A percentile compares a stretch with the other conserved stretches of the same genome.
phyloP scores from a whole-genome alignment of 2,329 filamentous ascomycete genomes.

The Coniella vitis region DNA sequence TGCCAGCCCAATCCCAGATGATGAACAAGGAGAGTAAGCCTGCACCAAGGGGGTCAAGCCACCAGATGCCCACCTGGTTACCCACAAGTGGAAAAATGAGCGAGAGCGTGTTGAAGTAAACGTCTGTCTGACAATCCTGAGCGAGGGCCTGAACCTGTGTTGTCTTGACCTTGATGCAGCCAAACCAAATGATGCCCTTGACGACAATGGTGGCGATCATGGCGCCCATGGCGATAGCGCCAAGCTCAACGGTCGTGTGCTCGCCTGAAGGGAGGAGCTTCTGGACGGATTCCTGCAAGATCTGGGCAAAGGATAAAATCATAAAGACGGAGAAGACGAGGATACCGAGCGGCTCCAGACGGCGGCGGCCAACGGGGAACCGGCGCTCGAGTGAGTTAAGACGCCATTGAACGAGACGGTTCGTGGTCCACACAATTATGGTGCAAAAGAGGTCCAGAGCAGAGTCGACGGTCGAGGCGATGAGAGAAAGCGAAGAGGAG shows the following conservation, averaged over 20 bases:
- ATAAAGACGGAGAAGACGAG: conserved; percentile 58
- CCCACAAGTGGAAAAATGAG: conserved; percentile 58
- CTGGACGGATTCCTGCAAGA: conserved; percentile 52
- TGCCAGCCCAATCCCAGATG: conserved; percentile 62
- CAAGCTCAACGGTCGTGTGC: conserved; percentile 39
- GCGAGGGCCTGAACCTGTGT: conserved; percentile 58
- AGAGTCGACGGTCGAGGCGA: conserved; percentile 56
- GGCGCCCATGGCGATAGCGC: conserved; percentile 47
- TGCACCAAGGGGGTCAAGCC: conserved; percentile 58
- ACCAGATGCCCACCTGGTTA: conserved; percentile 53
- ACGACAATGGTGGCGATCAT: conserved; percentile 51
- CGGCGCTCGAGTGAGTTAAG: conserved; percentile 40
- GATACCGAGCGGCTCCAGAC: conserved; percentile 55
- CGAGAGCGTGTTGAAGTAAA: conserved; percentile 58
- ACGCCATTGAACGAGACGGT: conserved; percentile 51
- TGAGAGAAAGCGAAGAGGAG: conserved; percentile 46
- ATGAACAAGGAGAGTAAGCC: conserved; percentile 58
- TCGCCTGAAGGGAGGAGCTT: conserved; percentile 44
- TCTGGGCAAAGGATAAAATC: conserved; percentile 56
- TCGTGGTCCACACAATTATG: conserved; percentile 54
- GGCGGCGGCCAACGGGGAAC: conserved; percentile 50
- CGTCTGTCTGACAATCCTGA: conserved; percentile 49
- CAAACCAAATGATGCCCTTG: conserved; percentile 55
- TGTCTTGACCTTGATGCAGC: conserved; percentile 53
- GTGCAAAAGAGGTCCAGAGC: conserved; percentile 55